Evolutionary conservation across 2,329 filamentous ascomycete genomes (phyloP).

Genomic region (Pestalotiopsis sp.): DNA sequence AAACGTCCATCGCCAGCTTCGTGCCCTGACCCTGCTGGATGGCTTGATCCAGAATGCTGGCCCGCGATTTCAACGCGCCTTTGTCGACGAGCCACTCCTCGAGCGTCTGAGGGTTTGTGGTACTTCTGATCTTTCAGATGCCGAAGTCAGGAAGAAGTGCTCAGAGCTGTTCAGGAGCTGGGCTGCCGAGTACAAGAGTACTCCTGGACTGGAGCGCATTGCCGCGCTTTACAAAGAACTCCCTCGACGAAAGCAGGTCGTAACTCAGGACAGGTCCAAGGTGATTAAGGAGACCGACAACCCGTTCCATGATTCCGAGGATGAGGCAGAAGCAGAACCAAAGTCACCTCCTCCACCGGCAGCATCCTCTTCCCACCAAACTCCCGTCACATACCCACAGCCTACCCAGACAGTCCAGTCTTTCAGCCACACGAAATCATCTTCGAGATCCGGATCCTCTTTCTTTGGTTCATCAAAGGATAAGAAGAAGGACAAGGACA

Average conservation of each 20-base stretch:
- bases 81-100: constrained; percentile 88
- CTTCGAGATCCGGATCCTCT: constrained; percentile 39
- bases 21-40: constrained; percentile 86
- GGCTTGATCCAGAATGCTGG: constrained; percentile 95
- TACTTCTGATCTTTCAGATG: constrained; percentile 82
- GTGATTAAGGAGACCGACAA: constrained; percentile 81
- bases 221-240: constrained; percentile 77
- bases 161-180: constrained; percentile 85
- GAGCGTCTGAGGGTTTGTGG: constrained; percentile 89
- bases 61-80: constrained; percentile 80
- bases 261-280: constrained; percentile 77
- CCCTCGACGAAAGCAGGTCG: constrained; percentile 69
- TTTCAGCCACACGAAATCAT: constrained; percentile 38
- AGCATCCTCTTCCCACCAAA: constrained; percentile 32
- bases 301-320: constrained; percentile 69
- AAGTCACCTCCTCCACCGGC: constrained; percentile 31
- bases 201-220: constrained; percentile 78
- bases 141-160: constrained; percentile 86
- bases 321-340: constrained; percentile 48
- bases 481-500: constrained; percentile 53
- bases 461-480: constrained; percentile 48
- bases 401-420: constrained; percentile 37
- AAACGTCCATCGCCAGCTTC: constrained; percentile 87
- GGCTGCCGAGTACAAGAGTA: constrained; percentile 80
- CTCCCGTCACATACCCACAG: constrained; percentile 28